A percentile compares a stretch with the other conserved stretches of the same genome.
Conservation (phyloP, 2,329 filamentous ascomycete genomes). For the Talaromyces sp. region DNA sequence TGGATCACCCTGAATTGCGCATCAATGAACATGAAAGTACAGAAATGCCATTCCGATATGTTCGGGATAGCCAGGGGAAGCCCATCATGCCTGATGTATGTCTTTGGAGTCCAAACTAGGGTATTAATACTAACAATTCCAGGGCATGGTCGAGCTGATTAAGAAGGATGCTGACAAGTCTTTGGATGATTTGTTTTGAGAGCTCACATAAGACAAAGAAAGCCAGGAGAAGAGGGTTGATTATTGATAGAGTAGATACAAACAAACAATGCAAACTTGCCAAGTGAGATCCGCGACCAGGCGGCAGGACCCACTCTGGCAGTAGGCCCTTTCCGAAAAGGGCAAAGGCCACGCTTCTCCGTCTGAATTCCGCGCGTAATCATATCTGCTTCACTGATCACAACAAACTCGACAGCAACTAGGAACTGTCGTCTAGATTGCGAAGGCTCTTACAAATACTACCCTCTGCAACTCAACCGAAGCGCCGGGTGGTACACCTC, state of each 20-base stretch:
- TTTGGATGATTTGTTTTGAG: constrained; percentile 76
- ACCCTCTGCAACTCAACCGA: background rate
- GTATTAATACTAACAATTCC: background rate
- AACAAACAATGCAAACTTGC: constrained; percentile 7
- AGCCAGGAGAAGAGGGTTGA: background rate
- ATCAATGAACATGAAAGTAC: constrained; percentile 91
- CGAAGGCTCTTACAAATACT: background rate
- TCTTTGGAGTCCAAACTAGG: constrained; percentile 9
- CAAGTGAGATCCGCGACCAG: background rate
- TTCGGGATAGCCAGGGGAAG: constrained; percentile 68
- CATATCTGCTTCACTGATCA: background rate
- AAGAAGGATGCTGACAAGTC: constrained; percentile 90
- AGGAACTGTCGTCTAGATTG: background rate
- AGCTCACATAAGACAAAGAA: background rate
- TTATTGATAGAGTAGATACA: background rate
- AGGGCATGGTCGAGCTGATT: constrained; percentile 95
- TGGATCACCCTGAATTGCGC: constrained; percentile 85
- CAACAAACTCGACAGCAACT: background rate
- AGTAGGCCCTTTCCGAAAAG: background rate
- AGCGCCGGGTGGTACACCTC: background rate
- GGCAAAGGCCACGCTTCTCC: constrained; percentile 5
- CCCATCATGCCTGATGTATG: constrained; percentile 88
- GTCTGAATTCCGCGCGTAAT: background rate
- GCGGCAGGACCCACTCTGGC: background rate
- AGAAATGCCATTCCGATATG: constrained; percentile 97